Base-by-base conservation (phyloP, 352 stramenopile genomes). In the Aphanomyces astaci region DNA sequence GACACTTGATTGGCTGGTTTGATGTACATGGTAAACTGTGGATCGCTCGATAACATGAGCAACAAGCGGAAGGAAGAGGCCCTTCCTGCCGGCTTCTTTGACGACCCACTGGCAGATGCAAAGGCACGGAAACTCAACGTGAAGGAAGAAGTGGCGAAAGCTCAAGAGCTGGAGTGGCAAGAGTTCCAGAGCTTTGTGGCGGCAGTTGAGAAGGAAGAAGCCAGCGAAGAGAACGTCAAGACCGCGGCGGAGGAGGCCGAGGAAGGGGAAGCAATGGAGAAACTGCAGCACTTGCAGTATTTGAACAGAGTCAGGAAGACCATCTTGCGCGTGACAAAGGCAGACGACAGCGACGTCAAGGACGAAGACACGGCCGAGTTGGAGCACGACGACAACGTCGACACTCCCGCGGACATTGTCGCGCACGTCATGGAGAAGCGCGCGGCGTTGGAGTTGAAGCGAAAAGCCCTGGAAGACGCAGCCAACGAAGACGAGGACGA, bases 261-360 rank as follows among this genome's bases (percentile, higher is more conserved):
- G 10, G 81, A 84, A 22, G 81, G 73, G 0, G 76, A 79, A 17
- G 51, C 51, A 13, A 13, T 56, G 17, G 74, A 87, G 64, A 70
- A 80, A 49, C 76, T 89, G 27, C 78, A 89, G 51, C 80, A 88
- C 53, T 87, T 89, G 81, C 55, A 80, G 62, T 89, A 89, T 65
- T 52, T 89, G 40, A 78, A 89, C 54, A 77, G 79, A 40, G 86
- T 86, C 45, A 78, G 81, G 15, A 65, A 82, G 53, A 74, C 64
- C 15, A 72, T 89, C 25, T 73, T 87, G 74, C 72, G 73, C n/a
- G 79, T 57, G 45, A 59, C 24, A 10, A n/a, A 57, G n/a, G 59
- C 25, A n/a, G 49, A 54, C 22, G 22, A 53, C 5, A 33, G 60
- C 19, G 43, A 65, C 10, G 49, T 60, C 17, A 40, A 43, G 11